Base-by-base conservation (phyloP, 805 yeast species). In the Lipomyces chichibuensis region DNA sequence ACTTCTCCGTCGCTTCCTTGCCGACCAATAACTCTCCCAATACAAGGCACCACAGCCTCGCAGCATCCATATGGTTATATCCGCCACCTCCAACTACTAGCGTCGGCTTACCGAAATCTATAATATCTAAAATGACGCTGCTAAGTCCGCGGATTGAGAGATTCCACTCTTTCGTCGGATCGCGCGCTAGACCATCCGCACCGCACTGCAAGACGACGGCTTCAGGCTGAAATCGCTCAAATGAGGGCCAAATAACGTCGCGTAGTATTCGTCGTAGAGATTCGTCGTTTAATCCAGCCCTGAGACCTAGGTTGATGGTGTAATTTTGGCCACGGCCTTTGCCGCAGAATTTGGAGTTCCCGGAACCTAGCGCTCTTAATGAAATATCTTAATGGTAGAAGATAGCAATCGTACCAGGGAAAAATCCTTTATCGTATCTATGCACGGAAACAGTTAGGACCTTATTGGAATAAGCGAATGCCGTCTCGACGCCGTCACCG, bases 81-180 rank as follows among this genome's bases (percentile, higher is more conserved):
- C 94, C 95, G 2, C 95, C 95, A 1, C 95, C 95, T 0, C 94
- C 94, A 0, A 89, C 78, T 6, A 90, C 65, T 62, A 88, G 63
- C 0, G 80, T 74, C 0, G 87, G 86, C 2, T 71, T 59, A 0
- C 61, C 72, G 71, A 70, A 65, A 1, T 63, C 70, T 6, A 82
- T 59, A 23, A 83, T 27, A 13, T 71, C 49, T 32, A 68, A 4
- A 3, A 87, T 75, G 5, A 76, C 76, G 0, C 73, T 35, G 0
- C 83, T 82, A 25, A 82, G 79, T 0, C 88, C 90, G 52, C 76
- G 75, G 7, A 87, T 81, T 0, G 88, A 83, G 64, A 90, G 74
- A 74, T 88, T 89, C 94, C 94, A 90, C 74, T 88, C 90, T 17
- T 80, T 78, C 68, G 82, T 85, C 23, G 82, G 82, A 74, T 90